Evolutionary conservation across 2,329 filamentous ascomycete species (phyloP).

Genomic region (Catunica adiposa): DNA sequence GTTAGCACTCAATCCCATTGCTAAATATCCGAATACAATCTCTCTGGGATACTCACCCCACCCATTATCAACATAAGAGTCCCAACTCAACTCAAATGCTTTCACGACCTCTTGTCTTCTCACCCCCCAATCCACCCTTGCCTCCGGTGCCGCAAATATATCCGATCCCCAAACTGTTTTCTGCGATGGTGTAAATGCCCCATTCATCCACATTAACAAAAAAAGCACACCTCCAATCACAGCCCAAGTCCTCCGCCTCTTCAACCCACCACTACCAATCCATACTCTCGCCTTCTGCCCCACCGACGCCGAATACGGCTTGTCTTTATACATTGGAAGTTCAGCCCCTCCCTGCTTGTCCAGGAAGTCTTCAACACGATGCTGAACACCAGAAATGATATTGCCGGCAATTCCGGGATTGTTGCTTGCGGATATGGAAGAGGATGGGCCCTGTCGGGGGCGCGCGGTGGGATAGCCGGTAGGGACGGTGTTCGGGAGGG

Average conservation of each 20-base stretch:
- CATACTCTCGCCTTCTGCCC: conserved; percentile 43
- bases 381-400: conserved; percentile 35
- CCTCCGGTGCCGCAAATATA: conserved; percentile 28
- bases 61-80: conserved; percentile 77
- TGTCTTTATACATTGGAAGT: conserved; percentile 97
- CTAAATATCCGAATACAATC: too few species aligned
- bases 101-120: conserved; percentile 71
- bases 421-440: neutral
- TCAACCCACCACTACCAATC: conserved; percentile 39
- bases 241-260: conserved; percentile 13
- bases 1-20: conserved; percentile 18
- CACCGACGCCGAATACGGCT: conserved; percentile 50
- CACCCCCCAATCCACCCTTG: conserved; percentile 53
- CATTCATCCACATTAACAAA: conserved; percentile 51
- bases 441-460: neutral
- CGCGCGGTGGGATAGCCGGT: conserved; percentile 30
- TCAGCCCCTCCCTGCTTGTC: conserved; percentile 32
- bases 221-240: conserved; percentile 37
- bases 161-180: conserved; percentile 41
- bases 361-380: conserved; percentile 48
- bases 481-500: conserved; percentile 52
- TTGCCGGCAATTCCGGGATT: neutral
- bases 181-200: conserved; percentile 33
- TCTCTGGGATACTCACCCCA: conserved; percentile 54
- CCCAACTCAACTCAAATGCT: conserved; percentile 82